Evolutionary conservation across 441 rosid genomes (phyloP), one percentile per base, ranked within the genome.

Genomic region (Pelargonium australe): DNA sequence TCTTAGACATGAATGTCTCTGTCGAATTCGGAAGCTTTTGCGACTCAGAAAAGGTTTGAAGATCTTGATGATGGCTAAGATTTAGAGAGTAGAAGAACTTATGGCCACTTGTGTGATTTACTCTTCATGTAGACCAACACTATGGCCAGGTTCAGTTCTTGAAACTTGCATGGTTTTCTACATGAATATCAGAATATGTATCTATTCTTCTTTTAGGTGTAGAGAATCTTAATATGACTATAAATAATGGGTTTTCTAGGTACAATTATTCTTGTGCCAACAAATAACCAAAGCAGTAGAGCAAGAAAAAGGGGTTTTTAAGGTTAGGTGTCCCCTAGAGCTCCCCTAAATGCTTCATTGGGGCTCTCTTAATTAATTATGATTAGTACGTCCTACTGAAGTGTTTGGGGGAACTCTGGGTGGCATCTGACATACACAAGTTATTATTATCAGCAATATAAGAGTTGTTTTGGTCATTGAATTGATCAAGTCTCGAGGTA

Each of bases 381-480:
- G 13, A 44, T 44, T 8, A 8, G 49, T 44, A 9, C 12, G n/a
- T 44, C 55, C 55, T 12, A 49, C 57, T 49, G 57, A 49, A 49
- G 57, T 49, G 57, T 49, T 49, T 49, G 55, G 55, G 55, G 55
- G 55, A 49, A 49, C 55, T 49, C 55, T 49, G 55, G 55, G 55
- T 49, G 55, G 6, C 55, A 49, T 49, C 6, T 49, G 55, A 49
- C 57, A 3, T 28, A 28, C 5, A 28, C 5, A 28, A 28, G 31
- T 28, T 28, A 28, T 28, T 28, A 28, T 25, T 25, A 25, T 3
- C 34, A 28, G 5, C 34, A 5, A 28, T 28, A 28, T 28, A 0
- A 28, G 34, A 28, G 34, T 28, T 28, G 34, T 28, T 3, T 28
- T 28, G 5, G 34, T 28, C 0, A 0, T 3, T 28, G 34, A 28